Evolutionary conservation across 2,329 filamentous ascomycete genomes (phyloP), one percentile per base, ranked within the genome.

Genomic region (Trichoderma brevicompactum): DNA sequence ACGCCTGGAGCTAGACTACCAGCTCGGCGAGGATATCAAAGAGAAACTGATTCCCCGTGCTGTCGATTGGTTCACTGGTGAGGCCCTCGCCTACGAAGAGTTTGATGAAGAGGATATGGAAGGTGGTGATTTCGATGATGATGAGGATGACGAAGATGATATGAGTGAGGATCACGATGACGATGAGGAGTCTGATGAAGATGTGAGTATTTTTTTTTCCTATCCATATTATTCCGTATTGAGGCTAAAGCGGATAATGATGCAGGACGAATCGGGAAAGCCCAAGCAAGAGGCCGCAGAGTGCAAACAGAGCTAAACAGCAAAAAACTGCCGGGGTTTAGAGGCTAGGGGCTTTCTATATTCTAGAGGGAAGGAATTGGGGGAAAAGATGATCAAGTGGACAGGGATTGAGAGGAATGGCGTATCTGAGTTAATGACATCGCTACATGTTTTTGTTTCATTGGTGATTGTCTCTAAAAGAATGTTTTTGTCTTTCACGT

Each of bases 31-130:
- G 83, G 95, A 99, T 77, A 97, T 99, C 82, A 99, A 99, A 84
- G 95, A 99, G 87, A 99, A 99, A 84, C 87, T 99, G 70, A 99
- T 99, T 72, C 95, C 95, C 70, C 93, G 94, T 72, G 95, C 96
- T 65, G 95, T 99, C 74, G 95, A 99, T 81, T 99, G 95, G 95
- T 99, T 99, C 79, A 99, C 95, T 61, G 95, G 95, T 66, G 95
- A 99, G 82, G 95, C 95, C 71, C 89, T 99, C 69, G 94, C 95
- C 72, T 99, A 92, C 73, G 95, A 99, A 84, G 94, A 97, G 78
- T 80, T 97, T 67, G 91, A 94, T 44, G 87, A 87, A 56, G 91
- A 96, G 63, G 93, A 94, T 68, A 83, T 93, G 69, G 90, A 94
- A 64, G 90, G 90, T 73, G 91, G 89, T 68, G 92, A 92, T 69